Evolutionary conservation across 441 rosid species (phyloP).

Genomic region (Omphalea diandra): DNA sequence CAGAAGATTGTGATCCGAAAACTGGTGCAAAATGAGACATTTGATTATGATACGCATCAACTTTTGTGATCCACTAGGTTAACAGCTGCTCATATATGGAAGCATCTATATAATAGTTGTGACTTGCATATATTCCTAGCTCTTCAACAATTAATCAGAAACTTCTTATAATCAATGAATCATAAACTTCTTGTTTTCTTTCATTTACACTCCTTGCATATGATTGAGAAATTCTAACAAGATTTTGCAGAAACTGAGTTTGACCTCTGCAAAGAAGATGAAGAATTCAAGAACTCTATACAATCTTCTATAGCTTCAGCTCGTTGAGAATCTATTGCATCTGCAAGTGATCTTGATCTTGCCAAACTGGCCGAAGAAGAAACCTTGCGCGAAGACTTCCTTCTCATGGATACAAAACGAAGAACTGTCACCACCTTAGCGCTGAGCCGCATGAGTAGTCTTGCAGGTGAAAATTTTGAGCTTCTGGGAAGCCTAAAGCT

Average conservation of each 20-base stretch:
- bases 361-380: conserved; percentile 51
- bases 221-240: conserved; percentile 26
- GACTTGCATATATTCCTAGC: neutral
- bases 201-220: conserved; percentile 20
- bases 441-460: conserved; percentile 51
- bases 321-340: conserved; percentile 70
- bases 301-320: conserved; percentile 94
- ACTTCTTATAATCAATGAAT: neutral
- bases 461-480: conserved; percentile 42
- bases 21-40: neutral
- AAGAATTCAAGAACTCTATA: conserved; percentile 88
- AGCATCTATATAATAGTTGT: neutral
- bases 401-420: conserved; percentile 46
- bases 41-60: neutral
- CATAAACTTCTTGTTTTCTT: conserved; percentile 1
- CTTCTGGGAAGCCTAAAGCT: conserved; percentile 42
- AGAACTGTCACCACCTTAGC: conserved; percentile 58
- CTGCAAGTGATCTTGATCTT: conserved; percentile 73
- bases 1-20: neutral
- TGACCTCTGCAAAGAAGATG: conserved; percentile 69
- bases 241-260: conserved; percentile 57
- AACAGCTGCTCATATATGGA: too few relatives aligned
- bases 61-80: too few relatives aligned
- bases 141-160: neutral
- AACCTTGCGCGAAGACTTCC: conserved; percentile 46